Evolutionary conservation across 2,329 filamentous ascomycete genomes (phyloP), one percentile per base, ranked within the genome.

Genomic region (Graphilbum fragrans): DNA sequence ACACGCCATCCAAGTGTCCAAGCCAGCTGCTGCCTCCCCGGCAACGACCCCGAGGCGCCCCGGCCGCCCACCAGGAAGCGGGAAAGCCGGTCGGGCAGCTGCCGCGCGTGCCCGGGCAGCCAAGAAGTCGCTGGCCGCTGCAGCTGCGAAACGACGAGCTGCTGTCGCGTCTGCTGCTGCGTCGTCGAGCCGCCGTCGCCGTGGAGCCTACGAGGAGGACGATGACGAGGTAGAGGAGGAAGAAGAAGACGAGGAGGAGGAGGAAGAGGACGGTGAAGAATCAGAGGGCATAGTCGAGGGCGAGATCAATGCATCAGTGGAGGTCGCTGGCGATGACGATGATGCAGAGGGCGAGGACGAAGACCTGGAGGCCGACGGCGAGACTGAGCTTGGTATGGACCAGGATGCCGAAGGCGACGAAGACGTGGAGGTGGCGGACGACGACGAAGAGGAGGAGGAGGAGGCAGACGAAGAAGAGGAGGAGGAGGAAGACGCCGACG

Each of bases 241-340:
- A 6, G 67, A 71, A 20, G 68, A 70, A 20, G 67, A 69, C 33
- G 67, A 69, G 8, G 67, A 40, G 3, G 39, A 31, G 12, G 39
- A 41, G 18, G 44, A 35, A 1, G 41, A 44, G 3, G 62, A 62
- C 7, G 67, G 70, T 19, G 67, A 69, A 18, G 67, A 69, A 33
- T 67, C 69, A 9, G 68, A 74, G 36, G 73, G 69, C 47, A 69
- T 74, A 17, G 60, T 56, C n/a, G 63, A 64, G 22, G 64, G 65
- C 27, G 64, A 61, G 41, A 60, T 59, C 50, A 62, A 70, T 41
- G 67, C 68, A 42, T 67, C 65, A 7, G 64, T 69, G 25, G 58
- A 58, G 49, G 50, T 52, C 17, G 51, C 60, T 7, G 44, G 47
- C 16, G 50, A 51, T n/a, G 38, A 23, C 6, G 34, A 35, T 6